phyloP scores from a whole-genome alignment of 768 basidiomycete genomes.

The Russula compacta region DNA sequence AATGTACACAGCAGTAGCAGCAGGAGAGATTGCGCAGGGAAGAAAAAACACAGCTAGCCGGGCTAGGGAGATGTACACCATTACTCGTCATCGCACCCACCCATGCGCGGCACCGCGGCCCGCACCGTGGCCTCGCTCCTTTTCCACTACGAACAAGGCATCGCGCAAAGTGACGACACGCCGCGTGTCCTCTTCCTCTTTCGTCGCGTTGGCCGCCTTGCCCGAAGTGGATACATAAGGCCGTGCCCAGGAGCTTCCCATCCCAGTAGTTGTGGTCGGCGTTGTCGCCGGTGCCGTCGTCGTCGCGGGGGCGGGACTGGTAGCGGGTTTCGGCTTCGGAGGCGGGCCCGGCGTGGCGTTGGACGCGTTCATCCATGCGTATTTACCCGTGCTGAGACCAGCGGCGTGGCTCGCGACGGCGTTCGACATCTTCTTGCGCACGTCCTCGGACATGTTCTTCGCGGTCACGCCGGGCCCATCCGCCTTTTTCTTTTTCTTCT shows the following conservation, averaged over 20 bases:
- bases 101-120: slow-evolving; percentile 68
- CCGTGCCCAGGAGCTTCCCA: slow-evolving; percentile 44
- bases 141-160: slow-evolving; percentile 79
- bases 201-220: slow-evolving; percentile 32
- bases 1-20: slow-evolving; percentile 2
- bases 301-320: slow-evolving; percentile 25
- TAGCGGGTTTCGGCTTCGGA: slow-evolving; percentile 26
- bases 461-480: slow-evolving; percentile 80
- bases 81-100: slow-evolving; percentile 30
- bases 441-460: slow-evolving; percentile 85
- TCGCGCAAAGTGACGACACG: slow-evolving; percentile 63
- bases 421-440: slow-evolving; percentile 86
- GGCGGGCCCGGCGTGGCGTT: slow-evolving; percentile 36
- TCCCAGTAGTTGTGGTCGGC: slow-evolving; percentile 20
- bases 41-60: neutral
- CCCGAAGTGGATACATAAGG: slow-evolving; percentile 50
- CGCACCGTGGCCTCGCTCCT: slow-evolving; percentile 75
- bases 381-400: slow-evolving; percentile 66
- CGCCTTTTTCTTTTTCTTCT: slow-evolving; percentile 75
- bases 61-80: neutral
- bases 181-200: slow-evolving; percentile 43
- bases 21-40: neutral
- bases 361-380: slow-evolving; percentile 80
- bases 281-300: slow-evolving; percentile 22
- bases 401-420: slow-evolving; percentile 83